Conservation (phyloP, 495 filamentous ascomycete genomes). For the Neurospora intermedia region DNA sequence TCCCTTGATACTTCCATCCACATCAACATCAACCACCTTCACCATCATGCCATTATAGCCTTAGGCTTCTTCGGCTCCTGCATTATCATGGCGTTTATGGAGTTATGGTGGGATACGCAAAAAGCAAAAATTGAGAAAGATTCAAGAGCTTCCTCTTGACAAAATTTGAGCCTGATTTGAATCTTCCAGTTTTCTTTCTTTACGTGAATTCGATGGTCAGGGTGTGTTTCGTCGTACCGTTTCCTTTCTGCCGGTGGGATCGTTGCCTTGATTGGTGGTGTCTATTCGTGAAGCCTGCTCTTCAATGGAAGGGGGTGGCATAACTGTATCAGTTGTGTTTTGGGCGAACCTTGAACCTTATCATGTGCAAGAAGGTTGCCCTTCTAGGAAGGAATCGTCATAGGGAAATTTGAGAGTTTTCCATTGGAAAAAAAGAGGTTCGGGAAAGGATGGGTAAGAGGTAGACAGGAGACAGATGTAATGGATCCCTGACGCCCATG, state of each 20-base stretch:
- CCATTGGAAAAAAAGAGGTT: background rate
- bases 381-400: background rate
- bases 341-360: background rate
- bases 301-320: background rate
- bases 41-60: background rate
- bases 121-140: background rate
- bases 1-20: background rate
- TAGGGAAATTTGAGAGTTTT: background rate
- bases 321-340: background rate
- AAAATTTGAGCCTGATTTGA: background rate
- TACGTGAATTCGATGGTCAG: background rate
- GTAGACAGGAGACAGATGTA: background rate
- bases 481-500: background rate
- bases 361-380: background rate
- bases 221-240: background rate
- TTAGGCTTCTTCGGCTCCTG: background rate
- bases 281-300: background rate
- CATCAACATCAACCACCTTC: background rate
- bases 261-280: background rate
- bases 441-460: background rate
- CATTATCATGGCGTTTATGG: slow-evolving; percentile 9
- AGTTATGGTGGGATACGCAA: background rate
- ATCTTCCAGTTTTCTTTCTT: background rate
- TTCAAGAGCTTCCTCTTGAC: background rate
- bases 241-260: background rate